Evolutionary conservation across 441 rosid genomes (phyloP), one percentile per base, ranked within the genome.

Genomic region (Populus trichocarpa): DNA sequence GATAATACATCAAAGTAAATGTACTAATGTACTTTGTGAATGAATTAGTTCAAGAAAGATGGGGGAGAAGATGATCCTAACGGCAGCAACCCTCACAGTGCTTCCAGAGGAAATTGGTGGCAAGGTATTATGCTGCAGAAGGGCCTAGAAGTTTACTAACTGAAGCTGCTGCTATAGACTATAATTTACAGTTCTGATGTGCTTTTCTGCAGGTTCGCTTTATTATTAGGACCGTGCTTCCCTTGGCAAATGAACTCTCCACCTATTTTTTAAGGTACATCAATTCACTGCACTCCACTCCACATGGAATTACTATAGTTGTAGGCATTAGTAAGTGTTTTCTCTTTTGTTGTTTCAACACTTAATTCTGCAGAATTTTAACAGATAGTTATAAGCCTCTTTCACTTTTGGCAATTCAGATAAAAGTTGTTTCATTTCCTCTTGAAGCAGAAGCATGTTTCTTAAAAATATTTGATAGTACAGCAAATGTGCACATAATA

Each of bases 41-140:
- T 84, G 80, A 79, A 69, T 78, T 72, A 95, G 97, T 78, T 79
- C 69, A 91, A 91, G 88, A 90, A 88, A 78, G 90, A 86, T 50
- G 80, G 77, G 18, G 89, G 57, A 77, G 94, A 86, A 78, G 90
- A 86, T 78, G 95, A 88, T 74, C 85, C 88, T 35, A 86, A 86
- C 71, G 91, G 85, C 71, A 92, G 85, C 75, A 88, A 86, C 78
- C 82, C 95, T 6, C 85, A 84, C 22, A 87, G 83, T 79, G 97
- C 90, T 66, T 90, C 93, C 5, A 90, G 97, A 84, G 98, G 97
- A 84, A 90, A 95, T 79, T 93, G 97, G 97, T 95, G 98, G 98
- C 88, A 91, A 90, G 98, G 98, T 86, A 88, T 23, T 77, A 65
- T 74, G 8, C 40, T 25, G 8, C 42, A 46, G 46, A 72, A 35